phyloP scores from a whole-genome alignment of 352 stramenopile genomes.

The Phytopythium boreale region DNA sequence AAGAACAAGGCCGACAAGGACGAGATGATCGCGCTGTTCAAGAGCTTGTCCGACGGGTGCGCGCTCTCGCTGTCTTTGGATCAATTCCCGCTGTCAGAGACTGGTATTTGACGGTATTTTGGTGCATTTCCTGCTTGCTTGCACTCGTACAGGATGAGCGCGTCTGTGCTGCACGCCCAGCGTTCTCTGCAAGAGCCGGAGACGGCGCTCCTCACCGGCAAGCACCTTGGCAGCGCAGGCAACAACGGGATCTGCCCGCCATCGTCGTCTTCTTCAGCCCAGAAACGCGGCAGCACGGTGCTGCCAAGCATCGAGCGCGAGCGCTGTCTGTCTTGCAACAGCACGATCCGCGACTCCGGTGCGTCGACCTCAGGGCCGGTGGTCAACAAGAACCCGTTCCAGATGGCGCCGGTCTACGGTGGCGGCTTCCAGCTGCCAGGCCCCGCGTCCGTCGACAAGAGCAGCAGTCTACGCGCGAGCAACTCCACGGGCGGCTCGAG shows the following conservation, averaged over 20 bases:
- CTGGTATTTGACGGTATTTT: too few relatives aligned
- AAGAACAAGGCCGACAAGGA: constrained; percentile 87
- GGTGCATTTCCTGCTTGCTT: background rate
- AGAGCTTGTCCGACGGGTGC: constrained; percentile 63
- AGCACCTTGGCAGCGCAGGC: constrained; percentile 30
- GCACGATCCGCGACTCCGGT: constrained; percentile 44
- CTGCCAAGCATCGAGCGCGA: constrained; percentile 79
- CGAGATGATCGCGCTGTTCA: constrained; percentile 78
- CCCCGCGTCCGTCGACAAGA: constrained; percentile 38
- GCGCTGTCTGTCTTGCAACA: constrained; percentile 78
- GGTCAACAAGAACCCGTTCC: constrained; percentile 63
- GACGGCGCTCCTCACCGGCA: constrained; percentile 70
- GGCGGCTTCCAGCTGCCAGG: constrained; percentile 62
- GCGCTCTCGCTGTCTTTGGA: background rate
- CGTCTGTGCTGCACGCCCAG: constrained; percentile 70
- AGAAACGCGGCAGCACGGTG: constrained; percentile 43
- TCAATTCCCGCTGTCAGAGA: too few relatives aligned
- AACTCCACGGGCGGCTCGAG: background rate
- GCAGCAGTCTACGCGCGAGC: constrained; percentile 2
- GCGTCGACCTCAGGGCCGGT: constrained; percentile 16
- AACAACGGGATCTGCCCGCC: background rate
- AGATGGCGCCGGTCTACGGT: constrained; percentile 63
- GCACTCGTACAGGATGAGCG: constrained; percentile 55
- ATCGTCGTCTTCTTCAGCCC: background rate
- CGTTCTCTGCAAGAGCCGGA: constrained; percentile 60